Evolutionary conservation across 1,284 basidiomycete genomes (phyloP), one percentile per base, ranked within the genome.

Genomic region (Ustilago tritici): DNA sequence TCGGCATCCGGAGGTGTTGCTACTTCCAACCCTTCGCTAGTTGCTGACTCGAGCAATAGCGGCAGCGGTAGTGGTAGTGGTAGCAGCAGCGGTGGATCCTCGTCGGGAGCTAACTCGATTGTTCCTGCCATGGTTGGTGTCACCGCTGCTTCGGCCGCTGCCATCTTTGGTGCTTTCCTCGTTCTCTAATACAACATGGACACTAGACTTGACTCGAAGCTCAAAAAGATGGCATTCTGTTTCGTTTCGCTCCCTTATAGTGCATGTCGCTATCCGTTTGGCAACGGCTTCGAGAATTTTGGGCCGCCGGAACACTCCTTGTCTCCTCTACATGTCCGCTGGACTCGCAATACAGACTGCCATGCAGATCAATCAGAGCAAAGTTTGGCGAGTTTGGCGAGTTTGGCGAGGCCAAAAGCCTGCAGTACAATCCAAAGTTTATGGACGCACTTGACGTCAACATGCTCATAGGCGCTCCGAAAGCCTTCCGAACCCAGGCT

Each of bases 1-100:
- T 67, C 70, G 23, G 75, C 75, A 1, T 57, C 52, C 9, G 59
- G 63, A n/a, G 70, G 64, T 34, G 68, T 71, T 10, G 50, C 46
- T 5, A 49, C 65, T 6, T 52, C 52, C 17, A 69, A 47, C 47
- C 67, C 76, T 34, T 32, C 59, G 12, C 64, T 74, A 9, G 46
- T 52, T 9, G 34, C 61, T 14, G 65, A 40, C 15, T 43, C 47
- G 53, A 67, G 75, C 62, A 63, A 23, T 15, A 15, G 63, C 52
- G 50, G 47, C 56, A 63, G 60, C 41, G 43, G 43, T 15, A 50
- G 64, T 8, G 49, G 63, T 36, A 58, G 64, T 47, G 59, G 65
- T 36, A 56, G 65, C 52, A 52, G 65, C 61, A 49, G 56, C 43
- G 47, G 65, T 31, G 65, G 73, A 14, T 55, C 64, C 15, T 47